These are phyloP conservation scores for Sechiopsis laciniata DNA, from an alignment of 306 rosid genomes.

Conservation along the genomic window DNA sequence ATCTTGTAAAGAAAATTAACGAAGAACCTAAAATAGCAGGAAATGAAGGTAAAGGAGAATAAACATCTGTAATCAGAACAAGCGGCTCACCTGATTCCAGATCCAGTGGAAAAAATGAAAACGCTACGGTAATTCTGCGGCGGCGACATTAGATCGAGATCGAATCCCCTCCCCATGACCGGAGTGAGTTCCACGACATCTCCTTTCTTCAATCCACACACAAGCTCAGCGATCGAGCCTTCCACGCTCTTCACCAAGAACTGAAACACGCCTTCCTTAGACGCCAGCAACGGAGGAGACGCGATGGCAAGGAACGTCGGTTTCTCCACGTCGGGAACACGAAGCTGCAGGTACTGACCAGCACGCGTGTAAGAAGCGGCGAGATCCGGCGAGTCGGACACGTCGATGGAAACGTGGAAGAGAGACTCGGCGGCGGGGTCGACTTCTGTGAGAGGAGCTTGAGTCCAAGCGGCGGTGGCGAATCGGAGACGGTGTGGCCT, in stretches of 20 bases:
- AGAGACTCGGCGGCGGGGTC: conserved; percentile 81
- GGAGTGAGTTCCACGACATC: conserved; percentile 74
- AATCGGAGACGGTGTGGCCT: conserved; percentile 21
- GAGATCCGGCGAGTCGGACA: conserved; percentile 75
- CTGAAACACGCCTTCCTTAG: conserved; percentile 55
- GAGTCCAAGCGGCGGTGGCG: conserved; percentile 60
- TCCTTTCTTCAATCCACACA: conserved; percentile 76
- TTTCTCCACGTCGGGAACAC: conserved; percentile 45
- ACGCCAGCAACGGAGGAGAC: conserved; percentile 65
- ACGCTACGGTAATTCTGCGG: conserved; percentile 56
- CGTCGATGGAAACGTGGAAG: conserved; percentile 69
- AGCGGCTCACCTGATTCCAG: conserved; percentile 73
- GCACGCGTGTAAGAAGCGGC: conserved; percentile 60
- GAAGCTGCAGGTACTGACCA: conserved; percentile 86
- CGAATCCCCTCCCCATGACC: conserved; percentile 79
- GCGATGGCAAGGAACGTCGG: conserved; percentile 89
- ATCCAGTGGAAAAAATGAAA: conserved; percentile 78
- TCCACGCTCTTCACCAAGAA: conserved; percentile 75
- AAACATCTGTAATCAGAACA: too few species aligned
- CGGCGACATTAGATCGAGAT: conserved; percentile 57
- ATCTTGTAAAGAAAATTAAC: background rate
- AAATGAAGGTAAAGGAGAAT: background rate
- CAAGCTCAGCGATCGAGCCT: conserved; percentile 79
- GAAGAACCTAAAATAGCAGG: background rate
- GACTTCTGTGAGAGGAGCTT: conserved; percentile 56